These are phyloP conservation scores for Macrophomina phaseolina DNA, from an alignment of 2,329 filamentous ascomycete genomes.

Conservation along the genomic window DNA sequence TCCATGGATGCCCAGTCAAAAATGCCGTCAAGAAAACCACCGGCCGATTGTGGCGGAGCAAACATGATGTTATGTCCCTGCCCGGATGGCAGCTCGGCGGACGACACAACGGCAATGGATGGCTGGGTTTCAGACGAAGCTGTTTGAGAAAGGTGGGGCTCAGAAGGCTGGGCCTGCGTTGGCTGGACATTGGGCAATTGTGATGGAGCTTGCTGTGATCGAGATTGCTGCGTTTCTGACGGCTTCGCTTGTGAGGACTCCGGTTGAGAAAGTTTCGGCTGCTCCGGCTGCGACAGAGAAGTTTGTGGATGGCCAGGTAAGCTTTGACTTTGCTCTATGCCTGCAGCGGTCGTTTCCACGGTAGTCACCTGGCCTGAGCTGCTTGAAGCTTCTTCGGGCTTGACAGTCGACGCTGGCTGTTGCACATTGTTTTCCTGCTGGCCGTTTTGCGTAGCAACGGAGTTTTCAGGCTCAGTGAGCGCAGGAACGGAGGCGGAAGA, in stretches of 20 bases:
- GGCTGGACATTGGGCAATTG: conserved; percentile 9
- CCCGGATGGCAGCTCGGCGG: conserved; percentile 13
- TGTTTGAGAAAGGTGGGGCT: conserved; percentile 15
- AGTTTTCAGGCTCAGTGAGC: not conserved
- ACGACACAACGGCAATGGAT: not conserved
- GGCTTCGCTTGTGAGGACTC: conserved; percentile 5
- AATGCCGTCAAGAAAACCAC: conserved; percentile 45
- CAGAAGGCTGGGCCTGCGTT: not conserved
- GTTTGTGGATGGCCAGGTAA: not conserved
- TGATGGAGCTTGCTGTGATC: not conserved
- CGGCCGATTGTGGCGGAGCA: conserved; percentile 38
- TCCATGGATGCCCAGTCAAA: conserved; percentile 41
- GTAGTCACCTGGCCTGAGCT: not conserved
- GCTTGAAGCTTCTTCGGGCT: not conserved
- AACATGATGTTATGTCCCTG: conserved; percentile 38
- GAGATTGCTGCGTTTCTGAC: conserved; percentile 27
- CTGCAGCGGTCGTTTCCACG: not conserved
- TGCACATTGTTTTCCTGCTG: not conserved
- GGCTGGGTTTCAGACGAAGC: conserved; percentile 2
- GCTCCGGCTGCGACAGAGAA: conserved; percentile 27
- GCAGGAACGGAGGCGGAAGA: conserved; percentile 2
- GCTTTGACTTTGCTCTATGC: conserved; percentile 4
- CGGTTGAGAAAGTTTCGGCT: not conserved
- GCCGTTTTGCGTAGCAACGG: not conserved
- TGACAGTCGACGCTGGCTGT: not conserved